Conservation (phyloP, 2,329 filamentous ascomycete genomes). For the Mariannaea elegans region DNA sequence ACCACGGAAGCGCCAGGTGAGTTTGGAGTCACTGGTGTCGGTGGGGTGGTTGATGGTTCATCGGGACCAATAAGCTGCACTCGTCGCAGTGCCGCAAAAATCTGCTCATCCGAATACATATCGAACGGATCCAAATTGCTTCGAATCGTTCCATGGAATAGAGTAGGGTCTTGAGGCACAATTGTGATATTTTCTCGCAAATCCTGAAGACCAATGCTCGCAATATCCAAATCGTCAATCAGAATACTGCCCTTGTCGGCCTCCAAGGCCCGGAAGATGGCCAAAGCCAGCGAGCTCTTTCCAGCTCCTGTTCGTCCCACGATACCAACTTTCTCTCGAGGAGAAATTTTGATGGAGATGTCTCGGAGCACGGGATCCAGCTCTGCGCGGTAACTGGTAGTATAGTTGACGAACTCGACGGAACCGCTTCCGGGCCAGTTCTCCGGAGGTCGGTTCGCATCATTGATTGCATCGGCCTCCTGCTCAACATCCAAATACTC, state of each 20-base stretch:
- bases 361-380: conserved; percentile 86
- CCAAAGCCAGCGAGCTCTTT: conserved; percentile 93
- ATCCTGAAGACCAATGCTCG: conserved; percentile 89
- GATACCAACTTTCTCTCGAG: conserved; percentile 93
- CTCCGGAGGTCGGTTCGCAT: conserved; percentile 77
- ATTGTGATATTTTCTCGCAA: conserved; percentile 95
- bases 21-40: conserved; percentile 37
- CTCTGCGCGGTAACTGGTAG: conserved; percentile 87
- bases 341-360: conserved; percentile 85
- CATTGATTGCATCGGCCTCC: conserved; percentile 81
- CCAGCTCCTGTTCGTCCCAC: conserved; percentile 95
- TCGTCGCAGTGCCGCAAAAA: conserved; percentile 85
- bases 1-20: conserved; percentile 48
- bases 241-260: conserved; percentile 89
- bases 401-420: conserved; percentile 89
- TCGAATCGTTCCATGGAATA: conserved; percentile 92
- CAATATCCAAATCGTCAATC: conserved; percentile 91
- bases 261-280: conserved; percentile 92
- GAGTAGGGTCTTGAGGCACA: conserved; percentile 94
- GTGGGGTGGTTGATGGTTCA: conserved; percentile 49
- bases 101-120: conserved; percentile 87
- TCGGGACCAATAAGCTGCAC: conserved; percentile 84
- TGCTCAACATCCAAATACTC: conserved; percentile 97
- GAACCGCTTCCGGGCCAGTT: conserved; percentile 88
- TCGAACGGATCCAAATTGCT: conserved; percentile 94